Evolutionary conservation across 1,284 basidiomycete genomes (phyloP), one percentile per base, ranked within the genome.

Genomic region (Calocybe gambosa): DNA sequence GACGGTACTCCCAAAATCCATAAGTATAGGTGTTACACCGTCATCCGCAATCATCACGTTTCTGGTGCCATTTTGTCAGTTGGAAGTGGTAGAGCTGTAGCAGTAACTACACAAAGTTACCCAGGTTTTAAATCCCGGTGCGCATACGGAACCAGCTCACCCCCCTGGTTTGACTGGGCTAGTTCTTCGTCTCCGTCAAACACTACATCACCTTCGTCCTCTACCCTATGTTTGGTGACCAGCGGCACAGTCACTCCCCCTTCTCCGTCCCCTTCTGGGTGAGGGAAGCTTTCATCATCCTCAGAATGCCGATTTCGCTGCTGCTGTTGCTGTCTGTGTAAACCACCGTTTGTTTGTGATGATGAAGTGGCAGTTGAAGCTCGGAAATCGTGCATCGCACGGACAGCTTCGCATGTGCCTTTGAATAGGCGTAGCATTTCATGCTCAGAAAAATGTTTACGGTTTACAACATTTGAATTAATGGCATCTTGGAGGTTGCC

Each of bases 41-140:
- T 96, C 90, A 58, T 97, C 93, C 5, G 91, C 77, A 47, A 99
- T 78, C 94, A 99, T 99, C 48, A 99, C 78, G 63, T 99, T 99
- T 34, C 92, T 94, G 21, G 10, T 16, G n/a, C 34, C 25, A 26
- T 9, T 3, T 51, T 3, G 29, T 35, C 28, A 23, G 45, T 42
- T 40, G 23, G 42, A 9, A 49, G 12, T 19, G 26, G 26, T n/a
- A 16, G 21, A 18, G 13, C 19, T 21, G 39, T 18, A 46, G 39
- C 20, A 31, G 42, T 7, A 42, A 18, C 15, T 33, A 43, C 8
- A 25, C 29, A 10, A 13, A 70, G 83, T 58, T 47, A 93, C 91
- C 86, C 93, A 33, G 95, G 96, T 68, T 99, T 99, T 59, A 99
- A 74, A 68, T 99, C 95, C 49, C 96, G 75, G 69, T 99, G 96